phyloP scores from a whole-genome alignment of 1,284 basidiomycete species.

The Clitocybe nebularis region DNA sequence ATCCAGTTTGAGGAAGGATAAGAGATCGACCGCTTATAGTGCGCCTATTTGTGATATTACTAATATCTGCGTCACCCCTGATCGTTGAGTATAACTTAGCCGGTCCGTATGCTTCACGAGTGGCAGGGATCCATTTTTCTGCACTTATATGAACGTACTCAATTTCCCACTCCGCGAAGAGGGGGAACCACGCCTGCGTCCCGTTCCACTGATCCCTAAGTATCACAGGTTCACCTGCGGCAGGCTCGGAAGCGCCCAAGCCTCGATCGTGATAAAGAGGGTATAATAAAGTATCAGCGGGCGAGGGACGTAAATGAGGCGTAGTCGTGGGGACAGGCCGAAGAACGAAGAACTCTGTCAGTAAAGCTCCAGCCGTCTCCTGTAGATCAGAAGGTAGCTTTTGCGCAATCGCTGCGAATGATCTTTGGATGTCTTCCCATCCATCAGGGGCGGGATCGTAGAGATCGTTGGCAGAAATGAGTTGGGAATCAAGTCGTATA shows the following conservation, averaged over 20 bases:
- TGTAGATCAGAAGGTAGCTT: not conserved
- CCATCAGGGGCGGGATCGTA: no score
- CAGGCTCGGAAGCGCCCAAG: no score
- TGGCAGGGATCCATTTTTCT: not conserved
- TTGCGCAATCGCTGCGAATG: no score
- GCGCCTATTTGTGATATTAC: not conserved
- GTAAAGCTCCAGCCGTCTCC: not conserved
- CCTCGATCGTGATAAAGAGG: not conserved
- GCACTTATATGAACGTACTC: conserved; percentile 2
- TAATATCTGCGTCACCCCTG: not conserved
- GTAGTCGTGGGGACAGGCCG: no score
- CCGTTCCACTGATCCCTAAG: conserved; percentile 2
- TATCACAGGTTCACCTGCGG: no score
- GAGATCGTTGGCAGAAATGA: no score
- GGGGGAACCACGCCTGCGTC: conserved; percentile 5
- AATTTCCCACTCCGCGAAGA: conserved; percentile 7
- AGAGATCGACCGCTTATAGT: not conserved
- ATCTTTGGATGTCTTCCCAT: no score
- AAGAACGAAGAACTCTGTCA: not conserved
- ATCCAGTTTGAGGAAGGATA: not conserved
- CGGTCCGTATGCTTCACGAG: not conserved
- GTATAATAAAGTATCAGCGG: no score
- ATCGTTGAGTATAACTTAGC: not conserved
- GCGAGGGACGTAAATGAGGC: no score
- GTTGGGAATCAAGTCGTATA: not conserved